phyloP scores from a whole-genome alignment of 2,329 filamentous ascomycete genomes.

The Graphium sp. region DNA sequence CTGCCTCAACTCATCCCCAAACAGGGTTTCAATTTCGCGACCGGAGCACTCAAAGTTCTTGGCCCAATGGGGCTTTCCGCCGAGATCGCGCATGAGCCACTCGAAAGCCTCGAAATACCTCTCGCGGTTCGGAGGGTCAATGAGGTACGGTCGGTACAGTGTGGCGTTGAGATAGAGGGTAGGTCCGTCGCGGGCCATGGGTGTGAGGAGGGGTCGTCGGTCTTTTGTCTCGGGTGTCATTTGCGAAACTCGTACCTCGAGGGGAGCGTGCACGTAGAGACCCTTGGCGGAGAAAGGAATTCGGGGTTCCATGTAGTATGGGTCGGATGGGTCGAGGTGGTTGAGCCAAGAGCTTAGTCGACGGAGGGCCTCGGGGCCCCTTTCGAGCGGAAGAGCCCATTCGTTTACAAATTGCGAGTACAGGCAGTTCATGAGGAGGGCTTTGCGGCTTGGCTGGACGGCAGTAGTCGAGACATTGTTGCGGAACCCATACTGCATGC shows the following conservation, averaged over 20 bases:
- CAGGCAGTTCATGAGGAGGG: constrained; percentile 88
- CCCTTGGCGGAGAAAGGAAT: constrained; percentile 72
- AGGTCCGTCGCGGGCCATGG: constrained; percentile 48
- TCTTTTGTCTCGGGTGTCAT: constrained; percentile 23
- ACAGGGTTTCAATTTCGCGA: constrained; percentile 47
- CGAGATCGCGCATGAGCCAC: constrained; percentile 74
- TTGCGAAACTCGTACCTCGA: constrained; percentile 78
- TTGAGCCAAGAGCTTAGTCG: constrained; percentile 79
- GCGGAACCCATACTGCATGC: constrained; percentile 89
- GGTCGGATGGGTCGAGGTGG: constrained; percentile 41
- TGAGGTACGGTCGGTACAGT: constrained; percentile 66
- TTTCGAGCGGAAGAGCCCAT: constrained; percentile 78
- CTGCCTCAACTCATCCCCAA: constrained; percentile 46
- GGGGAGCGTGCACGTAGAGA: constrained; percentile 73
- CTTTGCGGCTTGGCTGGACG: constrained; percentile 63
- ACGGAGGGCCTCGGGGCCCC: constrained; percentile 72
- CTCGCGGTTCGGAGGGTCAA: constrained; percentile 57
- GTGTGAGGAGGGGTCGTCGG: constrained; percentile 43
- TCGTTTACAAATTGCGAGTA: constrained; percentile 99
- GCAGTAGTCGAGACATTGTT: constrained; percentile 53
- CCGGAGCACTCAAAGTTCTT: constrained; percentile 65
- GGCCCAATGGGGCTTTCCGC: constrained; percentile 75
- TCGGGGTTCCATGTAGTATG: constrained; percentile 42
- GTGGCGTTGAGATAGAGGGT: constrained; percentile 84
- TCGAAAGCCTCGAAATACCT: constrained; percentile 85